phyloP scores from a whole-genome alignment of 495 filamentous ascomycete genomes.

The Echria macrotheca region DNA sequence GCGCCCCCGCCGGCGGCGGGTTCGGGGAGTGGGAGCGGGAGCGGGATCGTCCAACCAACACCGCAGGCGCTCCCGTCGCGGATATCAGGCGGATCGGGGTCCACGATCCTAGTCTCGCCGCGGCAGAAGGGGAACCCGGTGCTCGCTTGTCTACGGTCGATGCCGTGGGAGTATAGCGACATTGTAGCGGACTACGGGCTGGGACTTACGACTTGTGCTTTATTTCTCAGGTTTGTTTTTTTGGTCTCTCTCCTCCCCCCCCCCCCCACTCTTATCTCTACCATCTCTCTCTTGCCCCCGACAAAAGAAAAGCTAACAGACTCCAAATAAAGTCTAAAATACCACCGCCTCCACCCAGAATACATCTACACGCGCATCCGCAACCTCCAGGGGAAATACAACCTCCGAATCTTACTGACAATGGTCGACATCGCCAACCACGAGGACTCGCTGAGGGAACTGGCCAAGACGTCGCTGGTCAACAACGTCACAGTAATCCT shows the following conservation, averaged over 20 bases:
- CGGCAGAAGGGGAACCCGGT: slow-evolving; percentile 94
- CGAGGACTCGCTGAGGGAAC: slow-evolving; percentile 78
- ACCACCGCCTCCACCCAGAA: slow-evolving; percentile 94
- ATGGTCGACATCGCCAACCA: slow-evolving; percentile 84
- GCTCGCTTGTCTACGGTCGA: slow-evolving; percentile 67
- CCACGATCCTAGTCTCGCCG: slow-evolving; percentile 75
- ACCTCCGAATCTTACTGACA: slow-evolving; percentile 73
- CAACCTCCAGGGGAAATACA: slow-evolving; percentile 71
- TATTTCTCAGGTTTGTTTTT: slow-evolving; percentile 58
- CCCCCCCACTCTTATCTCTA: not conserved
- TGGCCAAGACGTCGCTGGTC: slow-evolving; percentile 77
- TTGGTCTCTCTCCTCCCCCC: not conserved
- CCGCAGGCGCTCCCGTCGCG: slow-evolving; percentile 71
- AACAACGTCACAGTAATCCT: slow-evolving; percentile 89
- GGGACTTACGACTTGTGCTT: slow-evolving; percentile 78
- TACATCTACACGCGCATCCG: slow-evolving; percentile 94
- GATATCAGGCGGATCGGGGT: slow-evolving; percentile 62
- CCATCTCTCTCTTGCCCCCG: not conserved
- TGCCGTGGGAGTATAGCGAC: slow-evolving; percentile 97
- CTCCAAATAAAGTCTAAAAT: slow-evolving; percentile 60
- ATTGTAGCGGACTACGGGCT: slow-evolving; percentile 91
- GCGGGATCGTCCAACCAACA: slow-evolving; percentile 76
- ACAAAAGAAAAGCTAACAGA: not conserved
- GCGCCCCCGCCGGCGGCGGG: slow-evolving; percentile 28
- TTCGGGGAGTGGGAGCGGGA: slow-evolving; percentile 2